Evolutionary conservation across 371 early-diverging fungal genomes (phyloP).

Genomic region (Syncephalis fuscata): DNA sequence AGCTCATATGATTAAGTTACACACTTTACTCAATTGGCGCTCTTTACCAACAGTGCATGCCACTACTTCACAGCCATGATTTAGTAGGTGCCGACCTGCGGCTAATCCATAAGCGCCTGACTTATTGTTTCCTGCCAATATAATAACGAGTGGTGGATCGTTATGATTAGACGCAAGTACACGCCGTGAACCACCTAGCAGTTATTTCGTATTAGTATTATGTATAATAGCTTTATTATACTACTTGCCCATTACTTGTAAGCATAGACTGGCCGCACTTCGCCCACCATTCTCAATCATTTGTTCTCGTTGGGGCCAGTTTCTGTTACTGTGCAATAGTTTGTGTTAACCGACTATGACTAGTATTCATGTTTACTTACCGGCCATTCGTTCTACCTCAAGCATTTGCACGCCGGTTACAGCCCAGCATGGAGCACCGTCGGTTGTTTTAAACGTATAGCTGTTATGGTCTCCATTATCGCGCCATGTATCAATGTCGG

Average conservation of each 20-base stretch:
- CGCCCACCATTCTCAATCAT: constrained; percentile 71
- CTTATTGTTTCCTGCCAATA: constrained; percentile 54
- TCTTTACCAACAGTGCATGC: constrained; percentile 34
- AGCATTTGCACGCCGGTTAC: constrained; percentile 41
- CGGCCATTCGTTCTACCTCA: constrained; percentile 31
- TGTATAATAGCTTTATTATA: neutral
- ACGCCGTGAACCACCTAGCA: constrained; percentile 40
- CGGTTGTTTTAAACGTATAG: constrained; percentile 24
- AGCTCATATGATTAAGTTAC: neutral
- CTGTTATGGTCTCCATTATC: constrained; percentile 7
- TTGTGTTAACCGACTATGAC: neutral
- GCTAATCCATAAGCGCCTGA: constrained; percentile 51
- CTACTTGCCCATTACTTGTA: constrained; percentile 34
- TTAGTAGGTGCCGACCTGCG: constrained; percentile 51
- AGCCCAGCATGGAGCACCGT: constrained; percentile 27
- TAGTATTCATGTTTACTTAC: constrained; percentile 9
- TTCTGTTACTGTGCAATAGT: constrained; percentile 13
- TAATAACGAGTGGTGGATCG: constrained; percentile 42
- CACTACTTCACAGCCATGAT: constrained; percentile 50
- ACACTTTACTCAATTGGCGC: neutral
- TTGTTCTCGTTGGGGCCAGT: constrained; percentile 47
- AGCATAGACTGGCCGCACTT: constrained; percentile 42
- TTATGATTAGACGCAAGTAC: constrained; percentile 50
- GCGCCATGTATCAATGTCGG: constrained; percentile 10
- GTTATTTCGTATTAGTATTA: neutral